Percentiles rank a stretch among this genome's conserved stretches.
Evolutionary conservation across 1,284 basidiomycete genomes (phyloP).

Genomic region (Leccinum colubrinum): DNA sequence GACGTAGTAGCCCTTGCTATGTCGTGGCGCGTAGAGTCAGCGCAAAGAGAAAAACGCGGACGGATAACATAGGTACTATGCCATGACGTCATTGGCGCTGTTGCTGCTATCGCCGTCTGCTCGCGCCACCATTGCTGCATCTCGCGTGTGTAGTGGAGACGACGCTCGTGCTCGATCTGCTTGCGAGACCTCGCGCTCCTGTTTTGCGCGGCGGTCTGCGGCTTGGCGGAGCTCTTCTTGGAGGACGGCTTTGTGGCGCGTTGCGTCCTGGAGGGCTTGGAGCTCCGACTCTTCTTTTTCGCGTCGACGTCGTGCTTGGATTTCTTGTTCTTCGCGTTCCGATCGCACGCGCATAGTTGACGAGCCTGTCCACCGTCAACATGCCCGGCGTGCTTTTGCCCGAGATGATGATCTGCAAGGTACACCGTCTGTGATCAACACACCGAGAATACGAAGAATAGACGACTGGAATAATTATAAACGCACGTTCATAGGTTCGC

Average conservation of each 20-base stretch:
- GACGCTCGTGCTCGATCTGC: conserved; percentile 46
- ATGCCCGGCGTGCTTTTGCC: conserved; percentile 53
- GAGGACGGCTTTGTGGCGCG: conserved; percentile 40
- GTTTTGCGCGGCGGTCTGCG: conserved; percentile 43
- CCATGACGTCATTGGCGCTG: too few relatives aligned
- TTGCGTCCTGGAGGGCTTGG: conserved; percentile 52
- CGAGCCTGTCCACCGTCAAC: conserved; percentile 39
- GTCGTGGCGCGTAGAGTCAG: too few relatives aligned
- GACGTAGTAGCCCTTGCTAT: too few relatives aligned
- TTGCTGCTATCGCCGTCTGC: conserved; percentile 23
- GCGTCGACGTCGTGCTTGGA: too few relatives aligned
- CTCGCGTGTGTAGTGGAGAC: conserved; percentile 51
- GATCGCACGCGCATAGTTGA: conserved; percentile 54
- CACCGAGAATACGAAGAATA: background rate
- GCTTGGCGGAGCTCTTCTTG: conserved; percentile 51
- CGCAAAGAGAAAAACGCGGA: too few relatives aligned
- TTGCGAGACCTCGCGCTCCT: conserved; percentile 50
- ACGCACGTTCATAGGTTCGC: conserved; percentile 62
- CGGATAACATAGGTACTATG: too few relatives aligned
- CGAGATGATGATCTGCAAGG: conserved; percentile 51
- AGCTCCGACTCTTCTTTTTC: conserved; percentile 26
- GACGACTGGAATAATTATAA: background rate
- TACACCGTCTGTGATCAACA: background rate
- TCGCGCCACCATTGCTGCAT: conserved; percentile 56
- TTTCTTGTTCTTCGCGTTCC: conserved; percentile 34